Conservation (phyloP, 257 asterid genomes). For the Galeopsis tetrahit region DNA sequence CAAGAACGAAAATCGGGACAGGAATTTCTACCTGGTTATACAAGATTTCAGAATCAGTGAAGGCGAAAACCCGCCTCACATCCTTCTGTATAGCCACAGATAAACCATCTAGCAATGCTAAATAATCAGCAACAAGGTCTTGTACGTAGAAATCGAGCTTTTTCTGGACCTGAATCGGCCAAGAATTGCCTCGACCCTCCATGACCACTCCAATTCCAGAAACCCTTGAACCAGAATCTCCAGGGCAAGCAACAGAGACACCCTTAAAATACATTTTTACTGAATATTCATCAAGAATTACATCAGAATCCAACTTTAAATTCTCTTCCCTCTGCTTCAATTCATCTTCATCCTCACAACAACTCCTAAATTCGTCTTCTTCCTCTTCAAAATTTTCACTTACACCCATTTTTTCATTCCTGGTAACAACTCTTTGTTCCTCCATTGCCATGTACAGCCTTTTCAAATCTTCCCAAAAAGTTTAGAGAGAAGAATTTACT, state of each 20-base stretch:
- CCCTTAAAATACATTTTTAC: conserved; percentile 82
- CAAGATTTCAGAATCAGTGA: conserved; percentile 70
- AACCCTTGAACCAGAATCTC: conserved; percentile 64
- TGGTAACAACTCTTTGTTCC: conserved; percentile 36
- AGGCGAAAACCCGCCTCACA: conserved; percentile 56
- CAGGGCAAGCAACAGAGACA: conserved; percentile 65
- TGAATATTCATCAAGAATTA: conserved; percentile 51
- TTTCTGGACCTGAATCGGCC: conserved; percentile 78
- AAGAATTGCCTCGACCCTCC: conserved; percentile 44
- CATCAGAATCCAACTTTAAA: conserved; percentile 31
- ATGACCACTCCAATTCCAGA: conserved; percentile 96
- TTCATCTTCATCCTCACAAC: conserved; percentile 77
- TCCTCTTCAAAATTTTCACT: conserved; percentile 65
- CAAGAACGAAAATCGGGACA: conserved; percentile 8
- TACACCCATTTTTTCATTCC: conserved; percentile 34
- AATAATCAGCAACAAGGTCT: conserved; percentile 76
- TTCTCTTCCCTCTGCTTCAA: conserved; percentile 47
- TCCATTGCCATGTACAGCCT: conserved; percentile 39
- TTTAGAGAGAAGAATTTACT: conserved; percentile 13
- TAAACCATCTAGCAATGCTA: conserved; percentile 93
- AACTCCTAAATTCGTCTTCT: conserved; percentile 92
- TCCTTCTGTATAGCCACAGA: conserved; percentile 63
- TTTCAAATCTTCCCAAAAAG: conserved; percentile 25
- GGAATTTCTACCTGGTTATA: conserved; percentile 70
- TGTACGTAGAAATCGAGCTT: conserved; percentile 86